These are phyloP conservation scores for Populus euphratica DNA, from an alignment of 345 rosid species.

Conservation along the genomic window DNA sequence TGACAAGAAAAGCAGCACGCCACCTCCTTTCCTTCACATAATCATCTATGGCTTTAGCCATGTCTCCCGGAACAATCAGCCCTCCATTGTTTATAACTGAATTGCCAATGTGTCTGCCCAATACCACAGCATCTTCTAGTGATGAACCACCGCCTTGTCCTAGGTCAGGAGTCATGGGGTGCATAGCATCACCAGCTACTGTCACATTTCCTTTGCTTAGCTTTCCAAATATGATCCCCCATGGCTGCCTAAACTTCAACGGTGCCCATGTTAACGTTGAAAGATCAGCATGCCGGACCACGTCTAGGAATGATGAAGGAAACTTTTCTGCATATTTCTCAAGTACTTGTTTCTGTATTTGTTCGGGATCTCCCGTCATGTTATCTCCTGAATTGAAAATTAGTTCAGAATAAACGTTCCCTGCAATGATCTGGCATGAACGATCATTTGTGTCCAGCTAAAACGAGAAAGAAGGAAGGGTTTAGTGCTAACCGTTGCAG, in stretches of 20 bases:
- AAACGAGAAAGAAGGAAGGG: neutral
- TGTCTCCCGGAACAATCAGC: neutral
- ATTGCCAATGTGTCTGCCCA: slow-evolving; percentile 36
- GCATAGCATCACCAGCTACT: slow-evolving; percentile 55
- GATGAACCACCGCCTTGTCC: slow-evolving; percentile 48
- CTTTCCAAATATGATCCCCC: slow-evolving; percentile 34
- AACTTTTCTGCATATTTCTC: slow-evolving; percentile 21
- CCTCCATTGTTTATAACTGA: slow-evolving; percentile 5
- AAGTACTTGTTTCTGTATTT: slow-evolving; percentile 20
- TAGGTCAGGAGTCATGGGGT: slow-evolving; percentile 50
- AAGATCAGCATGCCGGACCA: slow-evolving; percentile 22
- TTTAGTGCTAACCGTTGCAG: slow-evolving; percentile 20
- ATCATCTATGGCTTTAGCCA: slow-evolving; percentile 17
- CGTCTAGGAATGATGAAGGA: slow-evolving; percentile 21
- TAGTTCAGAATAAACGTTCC: neutral
- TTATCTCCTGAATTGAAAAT: slow-evolving; percentile 14
- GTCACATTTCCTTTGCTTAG: slow-evolving; percentile 35
- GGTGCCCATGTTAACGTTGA: slow-evolving; percentile 35
- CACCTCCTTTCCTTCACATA: slow-evolving; percentile 36
- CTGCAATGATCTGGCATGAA: neutral
- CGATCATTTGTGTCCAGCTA: neutral
- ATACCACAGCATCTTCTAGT: slow-evolving; percentile 40
- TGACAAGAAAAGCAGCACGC: slow-evolving; percentile 24
- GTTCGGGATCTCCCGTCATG: slow-evolving; percentile 15
- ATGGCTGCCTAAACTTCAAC: slow-evolving; percentile 33